A percentile compares a stretch with the other conserved stretches of the same genome.
Conservation (phyloP, 768 basidiomycete genomes). For the Tulasnella sp. region DNA sequence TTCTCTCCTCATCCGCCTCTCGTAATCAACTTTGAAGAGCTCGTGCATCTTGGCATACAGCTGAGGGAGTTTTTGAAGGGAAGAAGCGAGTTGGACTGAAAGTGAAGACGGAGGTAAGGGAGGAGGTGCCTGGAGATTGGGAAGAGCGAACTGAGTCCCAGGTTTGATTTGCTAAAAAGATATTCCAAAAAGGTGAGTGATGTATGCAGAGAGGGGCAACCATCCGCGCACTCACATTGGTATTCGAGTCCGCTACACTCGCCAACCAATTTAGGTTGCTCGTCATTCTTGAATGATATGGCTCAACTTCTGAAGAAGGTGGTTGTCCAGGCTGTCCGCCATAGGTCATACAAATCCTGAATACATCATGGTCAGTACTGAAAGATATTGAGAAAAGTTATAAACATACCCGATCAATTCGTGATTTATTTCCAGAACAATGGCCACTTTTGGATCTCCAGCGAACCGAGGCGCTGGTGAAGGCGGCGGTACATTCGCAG, state of each 20-base stretch:
- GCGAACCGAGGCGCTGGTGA: neutral
- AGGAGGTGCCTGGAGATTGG: neutral
- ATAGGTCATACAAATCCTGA: slow-evolving; percentile 7
- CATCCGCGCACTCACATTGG: slow-evolving; percentile 5
- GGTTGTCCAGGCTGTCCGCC: neutral
- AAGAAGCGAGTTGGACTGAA: neutral
- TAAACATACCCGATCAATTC: slow-evolving; percentile 5
- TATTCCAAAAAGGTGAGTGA: neutral
- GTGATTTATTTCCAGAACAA: slow-evolving; percentile 3
- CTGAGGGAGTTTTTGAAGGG: slow-evolving; percentile 5
- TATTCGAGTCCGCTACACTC: neutral
- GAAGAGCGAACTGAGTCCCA: neutral
- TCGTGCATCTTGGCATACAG: slow-evolving; percentile 6
- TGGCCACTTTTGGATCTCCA: slow-evolving; percentile 5
- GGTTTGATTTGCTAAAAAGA: slow-evolving; percentile 5
- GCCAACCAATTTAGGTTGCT: slow-evolving; percentile 5
- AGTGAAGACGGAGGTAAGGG: slow-evolving; percentile 7
- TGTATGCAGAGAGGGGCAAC: neutral
- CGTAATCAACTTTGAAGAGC: slow-evolving; percentile 5
- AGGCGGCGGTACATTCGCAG: neutral
- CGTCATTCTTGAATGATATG: slow-evolving; percentile 4
- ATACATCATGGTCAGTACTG: neutral
- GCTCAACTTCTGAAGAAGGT: slow-evolving; percentile 1
- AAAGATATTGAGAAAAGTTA: neutral
- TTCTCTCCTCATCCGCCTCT: slow-evolving; percentile 1